Conservation (phyloP, 2,329 filamentous ascomycete genomes). For the Mollisia scopiformis region DNA sequence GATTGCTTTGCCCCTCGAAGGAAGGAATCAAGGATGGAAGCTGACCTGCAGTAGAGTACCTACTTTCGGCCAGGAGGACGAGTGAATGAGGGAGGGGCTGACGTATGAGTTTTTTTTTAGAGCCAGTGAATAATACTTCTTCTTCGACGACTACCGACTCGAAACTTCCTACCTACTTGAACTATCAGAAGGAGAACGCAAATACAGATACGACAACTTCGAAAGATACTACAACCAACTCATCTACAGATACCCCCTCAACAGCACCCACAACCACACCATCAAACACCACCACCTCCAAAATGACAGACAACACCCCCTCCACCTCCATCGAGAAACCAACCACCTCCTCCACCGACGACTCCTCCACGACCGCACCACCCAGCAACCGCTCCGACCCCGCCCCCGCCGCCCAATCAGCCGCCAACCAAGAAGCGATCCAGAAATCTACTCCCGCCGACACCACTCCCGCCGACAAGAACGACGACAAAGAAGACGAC, state of each 20-base stretch:
- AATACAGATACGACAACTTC: too few relatives aligned
- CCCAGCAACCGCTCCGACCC: constrained; percentile 20
- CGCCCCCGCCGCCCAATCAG: constrained; percentile 11
- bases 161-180: constrained; percentile 6
- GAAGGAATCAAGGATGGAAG: background rate
- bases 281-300: constrained; percentile 14
- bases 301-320: background rate
- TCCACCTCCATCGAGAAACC: too few relatives aligned
- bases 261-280: constrained; percentile 8
- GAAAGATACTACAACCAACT: constrained; percentile 17
- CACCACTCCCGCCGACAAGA: background rate
- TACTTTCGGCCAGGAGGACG: constrained; percentile 12
- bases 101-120: background rate
- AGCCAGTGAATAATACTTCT: background rate
- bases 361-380: constrained; percentile 23
- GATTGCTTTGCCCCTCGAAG: background rate
- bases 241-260: background rate
- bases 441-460: constrained; percentile 33
- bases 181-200: too few relatives aligned
- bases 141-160: background rate
- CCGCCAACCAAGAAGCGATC: constrained; percentile 40
- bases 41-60: constrained; percentile 5
- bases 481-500: constrained; percentile 24
- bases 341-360: constrained; percentile 6
- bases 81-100: background rate